Conservation (phyloP, 1,139 yeast species). For the Debaryomycetaceae sp. region DNA sequence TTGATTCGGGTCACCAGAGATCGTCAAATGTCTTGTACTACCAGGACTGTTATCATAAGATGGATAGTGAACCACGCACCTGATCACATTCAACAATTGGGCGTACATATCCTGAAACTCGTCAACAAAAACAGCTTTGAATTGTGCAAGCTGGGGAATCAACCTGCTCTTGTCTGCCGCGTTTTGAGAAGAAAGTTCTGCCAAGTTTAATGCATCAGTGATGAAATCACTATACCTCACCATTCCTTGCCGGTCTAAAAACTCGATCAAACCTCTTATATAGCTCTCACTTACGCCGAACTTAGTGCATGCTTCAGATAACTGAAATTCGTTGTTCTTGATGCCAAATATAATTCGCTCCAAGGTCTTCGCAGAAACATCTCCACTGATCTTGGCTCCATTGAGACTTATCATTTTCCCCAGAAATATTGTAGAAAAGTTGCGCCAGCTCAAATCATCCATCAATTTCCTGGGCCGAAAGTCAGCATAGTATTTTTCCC, state of each 20-base stretch:
- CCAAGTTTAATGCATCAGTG: conserved; percentile 25
- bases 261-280: conserved; percentile 17
- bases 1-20: conserved; percentile 76
- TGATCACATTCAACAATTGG: conserved; percentile 45
- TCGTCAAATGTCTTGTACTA: conserved; percentile 47
- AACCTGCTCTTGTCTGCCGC: conserved; percentile 5
- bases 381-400: conserved; percentile 21
- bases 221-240: conserved; percentile 37
- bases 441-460: conserved; percentile 53
- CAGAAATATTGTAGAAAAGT: conserved; percentile 33
- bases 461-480: conserved; percentile 35
- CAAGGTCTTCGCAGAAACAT: conserved; percentile 26
- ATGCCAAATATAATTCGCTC: conserved; percentile 31
- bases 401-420: conserved; percentile 20
- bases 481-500: conserved; percentile 17
- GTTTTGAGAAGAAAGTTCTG: conserved; percentile 14
- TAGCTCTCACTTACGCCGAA: conserved; percentile 21
- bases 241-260: conserved; percentile 29
- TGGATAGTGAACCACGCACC: conserved; percentile 32
- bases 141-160: conserved; percentile 23
- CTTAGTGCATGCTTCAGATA: conserved; percentile 21
- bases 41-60: conserved; percentile 12
- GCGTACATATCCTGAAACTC: conserved; percentile 74
- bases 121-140: conserved; percentile 54
- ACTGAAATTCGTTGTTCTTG: conserved; percentile 25